Evolutionary conservation across 2,329 filamentous ascomycete species (phyloP), one percentile per base, ranked within the genome.

Genomic region (Penicillium nordicum): DNA sequence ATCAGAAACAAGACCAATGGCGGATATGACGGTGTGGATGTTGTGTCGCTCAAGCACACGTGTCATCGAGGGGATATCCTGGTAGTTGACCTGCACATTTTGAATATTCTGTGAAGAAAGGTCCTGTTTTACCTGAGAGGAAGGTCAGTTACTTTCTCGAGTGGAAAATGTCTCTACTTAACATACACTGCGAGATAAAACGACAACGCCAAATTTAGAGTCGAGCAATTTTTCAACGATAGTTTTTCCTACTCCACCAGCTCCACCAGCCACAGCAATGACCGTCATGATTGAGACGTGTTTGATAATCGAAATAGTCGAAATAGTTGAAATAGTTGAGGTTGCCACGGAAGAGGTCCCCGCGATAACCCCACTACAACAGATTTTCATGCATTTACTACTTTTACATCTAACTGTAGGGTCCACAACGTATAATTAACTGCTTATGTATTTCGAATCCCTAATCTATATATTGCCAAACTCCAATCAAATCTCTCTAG

Each of bases 191-290:
- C 79, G 73, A 25, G 74, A 68, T 4, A 81, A 60, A 4, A 80
- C 68, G 43, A 77, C 65, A 11, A 80, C 69, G 11, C 76, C 56
- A 52, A 77, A 71, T 41, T 74, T 43, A 53, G 69, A 18, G 59
- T 66, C 9, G 60, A 60, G 16, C 27, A 82, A 59, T 23, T 69
- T 74, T 18, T 82, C 78, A 21, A 81, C 75, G 30, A 82, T 70
- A 1, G 78, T 74, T 18, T 72, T 73, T 12, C 79, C 79, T 1
- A 81, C 66, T n/a, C 68, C 69, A 25, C 79, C 78, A 0, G 74
- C 76, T 14, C 79, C 79, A 47, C 79, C 79, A 5, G 77, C 76
- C 16, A 82, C 73, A 48, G 77, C 79, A 38, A 82, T 68, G 21
- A 74, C 65, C 14, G 69, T 63, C 77, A 78, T 79, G 10, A 5